Percentiles rank a stretch among this genome's conserved stretches.
Evolutionary conservation across 2,329 filamentous ascomycete genomes (phyloP).

Genomic region (Ceratocystis harringtonii): DNA sequence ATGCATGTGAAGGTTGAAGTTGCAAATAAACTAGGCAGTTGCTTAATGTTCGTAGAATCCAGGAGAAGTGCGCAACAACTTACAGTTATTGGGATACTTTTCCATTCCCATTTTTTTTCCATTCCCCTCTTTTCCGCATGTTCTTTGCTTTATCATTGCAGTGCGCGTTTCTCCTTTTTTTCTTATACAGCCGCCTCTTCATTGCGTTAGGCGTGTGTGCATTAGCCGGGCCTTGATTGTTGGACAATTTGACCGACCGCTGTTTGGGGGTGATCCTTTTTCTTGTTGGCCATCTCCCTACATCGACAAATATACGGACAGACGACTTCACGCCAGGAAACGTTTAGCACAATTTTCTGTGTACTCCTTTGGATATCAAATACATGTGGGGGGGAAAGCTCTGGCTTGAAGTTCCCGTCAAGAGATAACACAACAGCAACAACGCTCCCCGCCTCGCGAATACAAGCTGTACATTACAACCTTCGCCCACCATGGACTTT

Average conservation of each 20-base stretch:
- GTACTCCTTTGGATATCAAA: not conserved
- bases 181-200: not conserved
- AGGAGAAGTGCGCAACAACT: not conserved
- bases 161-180: not conserved
- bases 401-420: not conserved
- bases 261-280: not conserved
- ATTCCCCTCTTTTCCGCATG: not conserved
- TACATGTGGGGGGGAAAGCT: not conserved
- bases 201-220: not conserved
- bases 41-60: not conserved
- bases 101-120: not conserved
- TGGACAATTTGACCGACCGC: not conserved
- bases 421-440: not conserved
- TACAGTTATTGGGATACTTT: not conserved
- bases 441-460: not conserved
- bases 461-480: not conserved
- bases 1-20: not conserved
- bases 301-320: not conserved
- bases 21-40: not conserved
- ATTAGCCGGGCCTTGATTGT: not conserved
- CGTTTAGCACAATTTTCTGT: not conserved
- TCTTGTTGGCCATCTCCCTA: not conserved
- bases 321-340: no score
- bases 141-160: not conserved
- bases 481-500: slow-evolving; percentile 11